Evolutionary conservation across 352 stramenopile genomes (phyloP), one percentile per base, ranked within the genome.

Genomic region (Pythium oligandrum): DNA sequence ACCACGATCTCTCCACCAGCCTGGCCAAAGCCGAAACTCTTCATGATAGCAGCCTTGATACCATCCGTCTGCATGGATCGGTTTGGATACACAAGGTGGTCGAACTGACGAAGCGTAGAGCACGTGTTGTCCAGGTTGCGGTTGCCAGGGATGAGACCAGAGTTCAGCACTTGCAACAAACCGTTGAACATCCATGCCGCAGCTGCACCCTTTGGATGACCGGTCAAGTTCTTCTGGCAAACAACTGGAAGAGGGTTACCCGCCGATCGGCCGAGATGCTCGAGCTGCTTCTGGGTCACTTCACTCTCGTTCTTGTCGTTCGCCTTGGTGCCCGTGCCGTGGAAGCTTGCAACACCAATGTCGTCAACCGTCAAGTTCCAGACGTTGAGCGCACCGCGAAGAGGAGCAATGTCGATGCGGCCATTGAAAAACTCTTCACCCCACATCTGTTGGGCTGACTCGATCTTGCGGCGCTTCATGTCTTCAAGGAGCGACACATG

Each of bases 281-380:
- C 46, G 48, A 94, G 75, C 53, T 96, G 82, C 65, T 89, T 89
- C 58, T 96, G 82, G 0, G 81, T 89, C 46, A 96, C 84, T 32
- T 91, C 83, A 45, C 82, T 93, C 48, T 96, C 84, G 45, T 95
- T 94, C 71, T 79, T 86, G 64, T 96, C 86, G 58, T 95, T 96
- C 9, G 75, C 78, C 45, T 66, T 93, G 36, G 83, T 93, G 26
- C 83, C 78, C 6, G 84, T 95, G n/a, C 78, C 83, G 53, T 96
- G 72, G 68, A 96, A 94, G 59, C 78, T 92, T 6, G 76, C 71
- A 9, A 86, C 83, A n/a, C 78, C 83, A 38, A 96, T 45, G 60
- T 95, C 86, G 33, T 96, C 80, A 35, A 91, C 59, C 8, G 70
- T 76, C 51, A 95, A 56, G 56, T 90, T 88, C 82, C 82, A 95